Base-by-base conservation (phyloP, 2,329 filamentous ascomycete genomes). In the Emericellopsis cladophorae region DNA sequence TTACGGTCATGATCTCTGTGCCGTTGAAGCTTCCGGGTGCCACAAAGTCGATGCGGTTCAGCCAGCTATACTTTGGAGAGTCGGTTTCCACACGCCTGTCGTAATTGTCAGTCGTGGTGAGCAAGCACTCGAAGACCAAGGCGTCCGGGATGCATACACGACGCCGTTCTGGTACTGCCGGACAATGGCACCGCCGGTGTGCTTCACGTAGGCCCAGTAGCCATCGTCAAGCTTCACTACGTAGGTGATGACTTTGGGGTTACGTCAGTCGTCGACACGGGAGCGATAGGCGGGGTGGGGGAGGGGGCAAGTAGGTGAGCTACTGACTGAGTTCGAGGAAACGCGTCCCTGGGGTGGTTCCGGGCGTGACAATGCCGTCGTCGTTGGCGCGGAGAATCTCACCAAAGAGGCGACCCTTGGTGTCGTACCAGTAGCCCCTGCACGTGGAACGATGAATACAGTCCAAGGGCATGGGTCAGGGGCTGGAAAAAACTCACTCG, bases 11-110 rank as follows among this genome's bases (percentile, higher is more conserved):
- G 24, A 42, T 29, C 31, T 39, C 40, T 9, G 40, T 42, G 8
- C 36, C 40, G 24, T 42, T 39, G 29, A 42, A 42, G 29, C n/a
- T 31, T n/a, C 40, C 40, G 4, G 36, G 40, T 5, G 40, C 36
- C 14, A 42, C 34, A 29, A 42, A 42, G 26, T 42, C 40, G 24
- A 42, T 34, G 11, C 36, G 35, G 40, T 42, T 42, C 16, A 42
- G 40, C 40, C 35, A 42, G 16, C 14, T 39, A 31, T 42, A 42
- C 23, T 26, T 42, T 5, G 16, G 11, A 23, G 40, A 42, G 24
- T 39, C 40, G 7, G 40, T 42, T 21, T 39, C 40, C 5, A 42
- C 40, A 11, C 40, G 40, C 1, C 40, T 39, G 16, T 7, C 6
- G n/a, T 34, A 7, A 7, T 18, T 15, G 24, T 26, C 10, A 26